Evolutionary conservation across 1,284 basidiomycete species (phyloP).

Genomic region (Cutaneotrichosporon arboriforme): DNA sequence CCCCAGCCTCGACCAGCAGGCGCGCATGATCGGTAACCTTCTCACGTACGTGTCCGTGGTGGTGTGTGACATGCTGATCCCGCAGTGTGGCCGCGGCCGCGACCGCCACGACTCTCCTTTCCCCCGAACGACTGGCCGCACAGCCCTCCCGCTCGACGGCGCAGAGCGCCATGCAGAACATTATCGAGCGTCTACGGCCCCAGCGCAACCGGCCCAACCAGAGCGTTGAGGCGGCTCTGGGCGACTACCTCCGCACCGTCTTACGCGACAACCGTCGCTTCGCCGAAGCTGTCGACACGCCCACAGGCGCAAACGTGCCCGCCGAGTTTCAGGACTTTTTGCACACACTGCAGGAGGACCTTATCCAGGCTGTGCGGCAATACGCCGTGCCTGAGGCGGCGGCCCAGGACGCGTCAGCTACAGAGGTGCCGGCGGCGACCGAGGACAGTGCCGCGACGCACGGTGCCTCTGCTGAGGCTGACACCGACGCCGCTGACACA

Average conservation of each 20-base stretch:
- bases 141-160: constrained; percentile 23
- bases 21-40: constrained; percentile 44
- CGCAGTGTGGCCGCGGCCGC: constrained; percentile 43
- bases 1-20: constrained; percentile 37
- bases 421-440: background rate
- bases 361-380: constrained; percentile 38
- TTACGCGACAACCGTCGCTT: constrained; percentile 28
- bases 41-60: constrained; percentile 35
- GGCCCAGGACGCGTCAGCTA: background rate
- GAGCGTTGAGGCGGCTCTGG: constrained; percentile 36
- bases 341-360: constrained; percentile 36
- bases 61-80: background rate
- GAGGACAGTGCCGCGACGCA: background rate
- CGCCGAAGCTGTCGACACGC: constrained; percentile 14
- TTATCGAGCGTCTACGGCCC: constrained; percentile 39
- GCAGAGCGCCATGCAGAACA: constrained; percentile 29
- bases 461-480: background rate
- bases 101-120: constrained; percentile 39
- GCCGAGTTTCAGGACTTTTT: constrained; percentile 43
- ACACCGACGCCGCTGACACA: background rate
- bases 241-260: constrained; percentile 38
- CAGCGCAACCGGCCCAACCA: constrained; percentile 22
- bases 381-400: constrained; percentile 26
- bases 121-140: constrained; percentile 18
- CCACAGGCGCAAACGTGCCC: constrained; percentile 16